Base-by-base conservation (phyloP, 352 stramenopile species). In the Phytophthora podocarpi region DNA sequence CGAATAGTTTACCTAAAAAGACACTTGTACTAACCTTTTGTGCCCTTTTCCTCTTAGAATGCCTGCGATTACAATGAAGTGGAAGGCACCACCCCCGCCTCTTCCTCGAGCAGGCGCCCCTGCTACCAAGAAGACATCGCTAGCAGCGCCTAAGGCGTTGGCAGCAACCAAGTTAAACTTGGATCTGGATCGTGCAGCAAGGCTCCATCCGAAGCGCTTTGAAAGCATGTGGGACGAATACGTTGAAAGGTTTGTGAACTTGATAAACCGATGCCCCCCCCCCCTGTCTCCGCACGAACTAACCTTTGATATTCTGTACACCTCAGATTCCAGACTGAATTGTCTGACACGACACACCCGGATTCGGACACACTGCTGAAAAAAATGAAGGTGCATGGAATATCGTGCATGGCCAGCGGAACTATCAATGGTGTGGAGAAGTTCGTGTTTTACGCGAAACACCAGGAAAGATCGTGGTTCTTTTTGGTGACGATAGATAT, bases 191-290 rank as follows among this genome's bases (percentile, higher is more conserved):
- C 26, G 18, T 5, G 46, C 50, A 15, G 69, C 65, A 11, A 70
- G 64, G 10, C 65, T 93, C 6, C 63, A 93, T 47, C 74, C 80
- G 0, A 89, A 90, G 49, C 67, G 64, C 13, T 94, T 91, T 36
- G 82, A 94, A 63, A 86, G 59, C 52, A 72, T 94, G 59, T 94
- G 83, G 83, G 81, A 91, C 10, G 76, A 91, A 58, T 92, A 87
- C 35, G 58, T 88, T 1, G 69, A 90, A 57, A 72, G 79, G 81
- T 90, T 73, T 8, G 48, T 46, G 18, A n/a, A 40, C 27, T 32
- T 30, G 34, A 36, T 36, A 27, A 12, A 12, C 30, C 24, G 13
- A 16, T 6, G 13, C 9, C 11, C n/a, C n/a, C n/a, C n/a, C n/a
- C n/a, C n/a, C 2, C 0, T 30, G 15, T 37, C 24, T 39, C 13